Conservation (phyloP, 2,329 filamentous ascomycete species). For the Emergomyces africanus region DNA sequence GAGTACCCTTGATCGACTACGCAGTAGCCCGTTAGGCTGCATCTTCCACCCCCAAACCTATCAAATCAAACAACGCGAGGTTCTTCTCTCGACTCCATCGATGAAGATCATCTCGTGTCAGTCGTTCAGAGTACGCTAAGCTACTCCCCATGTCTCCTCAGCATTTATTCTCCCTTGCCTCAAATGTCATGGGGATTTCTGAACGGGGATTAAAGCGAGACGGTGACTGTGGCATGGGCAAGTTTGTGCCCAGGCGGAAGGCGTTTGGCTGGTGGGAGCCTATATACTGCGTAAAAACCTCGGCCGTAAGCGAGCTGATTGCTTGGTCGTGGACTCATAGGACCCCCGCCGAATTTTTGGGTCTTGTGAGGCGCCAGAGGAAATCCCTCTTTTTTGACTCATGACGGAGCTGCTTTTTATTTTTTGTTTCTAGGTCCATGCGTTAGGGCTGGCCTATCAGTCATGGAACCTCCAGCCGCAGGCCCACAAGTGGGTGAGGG, state of each 20-base stretch:
- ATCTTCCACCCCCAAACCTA: background rate
- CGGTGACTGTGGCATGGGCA: background rate
- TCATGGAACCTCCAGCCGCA: background rate
- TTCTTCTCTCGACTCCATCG: background rate
- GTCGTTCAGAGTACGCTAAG: background rate
- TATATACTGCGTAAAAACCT: background rate
- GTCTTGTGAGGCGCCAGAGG: too few relatives aligned
- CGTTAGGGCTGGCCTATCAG: background rate
- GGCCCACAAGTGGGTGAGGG: too few relatives aligned
- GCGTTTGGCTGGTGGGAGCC: background rate
- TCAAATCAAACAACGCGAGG: background rate
- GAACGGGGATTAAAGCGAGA: background rate
- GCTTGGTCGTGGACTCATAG: too few relatives aligned
- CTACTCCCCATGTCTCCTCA: too few relatives aligned
- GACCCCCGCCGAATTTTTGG: too few relatives aligned
- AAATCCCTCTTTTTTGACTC: too few relatives aligned
- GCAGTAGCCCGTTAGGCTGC: background rate
- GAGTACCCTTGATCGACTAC: too few relatives aligned
- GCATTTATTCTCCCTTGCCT: too few relatives aligned
- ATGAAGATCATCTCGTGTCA: background rate
- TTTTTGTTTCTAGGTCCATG: too few relatives aligned
- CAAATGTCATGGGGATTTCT: background rate
- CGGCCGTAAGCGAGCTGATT: too few relatives aligned
- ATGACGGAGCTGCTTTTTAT: too few relatives aligned
- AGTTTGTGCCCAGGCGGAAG: background rate